Evolutionary conservation across 352 stramenopile genomes (phyloP).

Genomic region (Phytophthora podocarpi): DNA sequence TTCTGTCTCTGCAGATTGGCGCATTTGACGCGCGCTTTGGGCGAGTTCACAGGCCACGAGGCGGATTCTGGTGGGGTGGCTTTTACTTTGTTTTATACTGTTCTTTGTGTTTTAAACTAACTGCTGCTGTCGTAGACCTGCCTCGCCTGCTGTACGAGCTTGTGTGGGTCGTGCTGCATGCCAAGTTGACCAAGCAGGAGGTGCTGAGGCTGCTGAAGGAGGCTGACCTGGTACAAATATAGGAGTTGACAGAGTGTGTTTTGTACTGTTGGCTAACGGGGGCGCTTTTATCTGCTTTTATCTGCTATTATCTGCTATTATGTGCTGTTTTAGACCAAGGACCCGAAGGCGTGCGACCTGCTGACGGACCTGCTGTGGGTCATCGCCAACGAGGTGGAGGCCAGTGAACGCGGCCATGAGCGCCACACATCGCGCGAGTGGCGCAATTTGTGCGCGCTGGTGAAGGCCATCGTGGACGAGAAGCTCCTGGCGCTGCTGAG

Average conservation of each 20-base stretch:
- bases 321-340: constrained; percentile 27
- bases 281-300: too few relatives aligned
- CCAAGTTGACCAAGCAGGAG: constrained; percentile 75
- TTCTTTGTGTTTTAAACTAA: neutral
- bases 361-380: constrained; percentile 80
- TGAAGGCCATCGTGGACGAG: constrained; percentile 71
- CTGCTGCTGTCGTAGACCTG: constrained; percentile 34
- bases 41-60: constrained; percentile 32
- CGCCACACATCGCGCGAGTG: constrained; percentile 72
- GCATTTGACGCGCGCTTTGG: constrained; percentile 47
- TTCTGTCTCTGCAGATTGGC: constrained; percentile 32
- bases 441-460: constrained; percentile 67
- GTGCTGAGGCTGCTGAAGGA: constrained; percentile 76
- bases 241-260: too few relatives aligned
- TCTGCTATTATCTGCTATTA: too few relatives aligned
- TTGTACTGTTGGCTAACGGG: neutral
- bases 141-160: constrained; percentile 81
- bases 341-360: constrained; percentile 49
- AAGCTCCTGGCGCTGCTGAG: constrained; percentile 56
- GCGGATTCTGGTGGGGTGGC: constrained; percentile 32
- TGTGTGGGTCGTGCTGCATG: constrained; percentile 72
- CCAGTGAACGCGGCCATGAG: constrained; percentile 66
- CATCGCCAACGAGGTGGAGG: constrained; percentile 79
- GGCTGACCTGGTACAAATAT: constrained; percentile 45
- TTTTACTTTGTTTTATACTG: neutral